Conservation (phyloP, 1,284 basidiomycete genomes). For the Earliella scabrosa region DNA sequence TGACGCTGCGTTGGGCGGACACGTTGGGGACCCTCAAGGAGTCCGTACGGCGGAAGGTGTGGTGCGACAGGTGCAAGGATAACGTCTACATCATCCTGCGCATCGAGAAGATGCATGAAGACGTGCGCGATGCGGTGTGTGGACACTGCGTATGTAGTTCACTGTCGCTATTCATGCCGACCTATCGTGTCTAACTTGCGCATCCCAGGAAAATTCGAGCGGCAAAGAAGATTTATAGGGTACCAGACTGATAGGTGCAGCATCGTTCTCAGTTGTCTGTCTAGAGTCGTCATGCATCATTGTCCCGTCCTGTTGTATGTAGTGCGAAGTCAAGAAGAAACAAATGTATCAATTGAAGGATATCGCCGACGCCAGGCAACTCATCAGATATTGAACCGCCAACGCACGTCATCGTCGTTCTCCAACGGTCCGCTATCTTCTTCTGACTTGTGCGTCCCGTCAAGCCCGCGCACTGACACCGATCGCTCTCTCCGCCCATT, state of each 20-base stretch:
- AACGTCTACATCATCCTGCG: conserved; percentile 3
- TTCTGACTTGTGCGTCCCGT: not conserved
- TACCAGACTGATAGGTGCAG: no score
- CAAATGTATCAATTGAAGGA: no score
- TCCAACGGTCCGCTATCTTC: not conserved
- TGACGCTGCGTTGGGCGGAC: not conserved
- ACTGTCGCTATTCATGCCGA: no score
- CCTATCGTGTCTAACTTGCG: no score
- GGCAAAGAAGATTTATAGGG: no score
- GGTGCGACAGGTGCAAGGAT: conserved; percentile 4
- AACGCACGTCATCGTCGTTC: not conserved
- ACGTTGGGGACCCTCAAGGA: conserved; percentile 2
- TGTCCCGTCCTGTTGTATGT: no score
- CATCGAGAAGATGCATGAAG: conserved; percentile 6
- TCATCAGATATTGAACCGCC: not conserved
- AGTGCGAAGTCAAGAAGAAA: no score
- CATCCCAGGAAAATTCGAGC: no score
- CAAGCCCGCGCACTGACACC: not conserved
- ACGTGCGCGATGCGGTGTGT: conserved; percentile 1
- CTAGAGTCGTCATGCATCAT: no score
- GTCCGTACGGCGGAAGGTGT: conserved; percentile 3
- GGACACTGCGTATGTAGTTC: conserved; percentile 3
- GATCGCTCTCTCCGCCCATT: conserved; percentile 47
- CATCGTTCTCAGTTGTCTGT: no score
- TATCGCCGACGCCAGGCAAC: no score